Base-by-base conservation (phyloP, 1,284 basidiomycete species). In the Pseudozyma thailandica region DNA sequence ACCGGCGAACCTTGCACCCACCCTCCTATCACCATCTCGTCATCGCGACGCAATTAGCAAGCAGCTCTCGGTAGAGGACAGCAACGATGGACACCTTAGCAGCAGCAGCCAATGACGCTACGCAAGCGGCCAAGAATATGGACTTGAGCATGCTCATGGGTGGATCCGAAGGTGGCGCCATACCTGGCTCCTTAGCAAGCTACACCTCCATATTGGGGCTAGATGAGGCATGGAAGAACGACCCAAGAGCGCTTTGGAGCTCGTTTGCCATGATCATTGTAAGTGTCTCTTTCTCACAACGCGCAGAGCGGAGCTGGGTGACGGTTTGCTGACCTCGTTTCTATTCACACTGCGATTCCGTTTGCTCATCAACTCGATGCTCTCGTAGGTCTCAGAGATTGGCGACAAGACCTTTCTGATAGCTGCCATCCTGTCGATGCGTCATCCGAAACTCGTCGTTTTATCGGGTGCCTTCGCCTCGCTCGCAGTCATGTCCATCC, bases 371-470 rank as follows among this genome's bases (percentile, higher is more conserved):
- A n/a, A n/a, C 16, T 35, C 21, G 18, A 1, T 27, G 10, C 4
- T 13, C 27, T 18, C 30, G 25, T 51, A 79, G 77, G 80, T 85
- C 33, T 84, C 83, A 15, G 84, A 85, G 64, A 82, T 85, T 70
- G 94, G 95, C 44, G 96, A 98, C 89, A 98, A 98, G 85, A 98
- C 95, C 0, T 98, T 98, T 83, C 89, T 98, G 62, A 97, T 98
- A 45, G 87, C 95, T 21, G 96, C 95, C 57, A 94, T 99, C 76
- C 90, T 99, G 74, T 92, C 95, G 9, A 95, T 96, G 89, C 90
- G 94, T 3, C 93, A 97, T 81, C 89, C 92, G 0, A 89, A 93
- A 13, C 79, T 90, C 43, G 85, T 90, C 54, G 94, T 98, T 52
- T 98, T 98, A 82, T 86, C 87, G 1, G 95, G 95, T 45, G 94